Base-by-base conservation (phyloP, 2,329 filamentous ascomycete genomes). In the Monosporascus ibericus region DNA sequence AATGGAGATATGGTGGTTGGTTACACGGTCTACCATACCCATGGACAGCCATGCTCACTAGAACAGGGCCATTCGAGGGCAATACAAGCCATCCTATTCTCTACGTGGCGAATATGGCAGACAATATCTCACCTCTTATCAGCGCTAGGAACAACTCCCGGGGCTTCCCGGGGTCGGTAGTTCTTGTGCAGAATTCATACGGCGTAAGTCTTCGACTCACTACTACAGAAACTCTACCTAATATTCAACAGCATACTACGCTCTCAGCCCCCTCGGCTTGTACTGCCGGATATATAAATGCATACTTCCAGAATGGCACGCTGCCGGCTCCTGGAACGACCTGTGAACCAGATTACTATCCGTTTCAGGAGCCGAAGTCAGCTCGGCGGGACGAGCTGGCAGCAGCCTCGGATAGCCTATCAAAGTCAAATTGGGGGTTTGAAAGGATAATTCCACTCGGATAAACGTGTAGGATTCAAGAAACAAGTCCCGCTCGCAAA, bases 101-200 rank as follows among this genome's bases (percentile, higher is more conserved):
- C n/a, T 71, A 68, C 49, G 56, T 72, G 18, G 65, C 63, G 30
- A 72, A 71, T 47, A 62, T 56, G 27, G 65, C 64, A 17, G 69
- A 71, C 47, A 71, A 71, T 38, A 61, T 70, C 14, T 60, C 67
- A 7, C 68, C 69, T 0, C 57, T 68, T 5, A 50, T 63, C 11
- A 68, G 65, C 38, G 68, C 68, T 0, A 51, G 51, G 2, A 60
- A 59, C 20, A 70, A 70, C 44, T 60, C 66, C 2, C 51, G 55
- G 4, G 60, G 70, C 0, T 80, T 80, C 48, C 68, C 68, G 0
- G 71, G 69, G 15, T 78, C 76, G 0, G 68, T 71, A 0, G 65
- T 81, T 6, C 61, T 81, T 25, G 68, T 73, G 14, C 76, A 79
- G 58, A 74, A 79, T 44, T 73, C 74, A 1, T 80, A 75, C 40